Evolutionary conservation across 352 stramenopile genomes (phyloP).

Genomic region (Globisporangium emineosum): DNA sequence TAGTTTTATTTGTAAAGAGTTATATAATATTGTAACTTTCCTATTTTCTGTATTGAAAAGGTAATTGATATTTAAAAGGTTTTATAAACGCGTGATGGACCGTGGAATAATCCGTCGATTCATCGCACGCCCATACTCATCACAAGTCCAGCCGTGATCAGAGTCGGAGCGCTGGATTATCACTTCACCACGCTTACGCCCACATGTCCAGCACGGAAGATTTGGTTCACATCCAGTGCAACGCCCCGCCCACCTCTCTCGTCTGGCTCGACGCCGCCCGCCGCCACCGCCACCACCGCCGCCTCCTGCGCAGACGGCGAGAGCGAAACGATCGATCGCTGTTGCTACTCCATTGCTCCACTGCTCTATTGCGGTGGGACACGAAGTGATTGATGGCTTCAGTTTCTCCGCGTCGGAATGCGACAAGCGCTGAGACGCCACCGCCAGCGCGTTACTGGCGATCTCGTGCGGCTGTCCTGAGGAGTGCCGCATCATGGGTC

Average conservation of each 20-base stretch:
- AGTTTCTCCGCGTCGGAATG: background rate
- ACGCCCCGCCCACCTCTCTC: no score
- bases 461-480: background rate
- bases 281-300: no score
- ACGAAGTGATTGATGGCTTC: constrained; percentile 5
- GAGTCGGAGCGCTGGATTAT: background rate
- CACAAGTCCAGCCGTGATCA: background rate
- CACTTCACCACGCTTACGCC: no score
- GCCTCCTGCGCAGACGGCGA: background rate
- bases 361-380: background rate
- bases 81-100: background rate
- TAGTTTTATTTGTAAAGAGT: background rate
- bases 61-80: background rate
- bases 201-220: no score
- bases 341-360: background rate
- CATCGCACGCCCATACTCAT: background rate
- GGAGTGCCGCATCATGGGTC: no score
- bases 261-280: no score
- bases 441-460: background rate
- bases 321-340: background rate
- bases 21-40: background rate
- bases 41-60: background rate
- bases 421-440: background rate
- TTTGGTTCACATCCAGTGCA: no score
- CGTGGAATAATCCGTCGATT: background rate